Percentiles rank a stretch among this genome's conserved stretches.
phyloP scores from a whole-genome alignment of 2,329 filamentous ascomycete species.

The Rhinocladiella similis region DNA sequence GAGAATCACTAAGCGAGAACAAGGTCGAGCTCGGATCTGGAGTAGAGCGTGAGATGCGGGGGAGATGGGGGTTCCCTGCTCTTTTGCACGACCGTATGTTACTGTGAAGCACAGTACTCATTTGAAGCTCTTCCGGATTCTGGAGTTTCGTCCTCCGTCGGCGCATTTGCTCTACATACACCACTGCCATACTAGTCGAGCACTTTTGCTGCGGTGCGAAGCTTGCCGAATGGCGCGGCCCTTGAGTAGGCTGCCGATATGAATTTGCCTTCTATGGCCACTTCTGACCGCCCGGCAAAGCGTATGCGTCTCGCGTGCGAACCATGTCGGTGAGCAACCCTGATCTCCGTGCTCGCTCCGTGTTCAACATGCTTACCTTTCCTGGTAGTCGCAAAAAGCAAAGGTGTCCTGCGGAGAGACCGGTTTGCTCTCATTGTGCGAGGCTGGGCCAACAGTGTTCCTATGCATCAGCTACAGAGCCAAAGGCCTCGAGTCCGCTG shows the following conservation, averaged over 20 bases:
- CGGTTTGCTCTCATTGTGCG: constrained; percentile 35
- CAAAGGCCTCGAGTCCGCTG: neutral
- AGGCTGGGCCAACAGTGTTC: constrained; percentile 35
- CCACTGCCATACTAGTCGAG: too few species aligned
- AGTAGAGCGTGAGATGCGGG: neutral
- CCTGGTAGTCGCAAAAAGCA: constrained; percentile 35
- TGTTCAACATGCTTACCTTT: neutral
- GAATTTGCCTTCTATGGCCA: neutral
- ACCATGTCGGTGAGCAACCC: constrained; percentile 33
- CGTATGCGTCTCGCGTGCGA: constrained; percentile 33
- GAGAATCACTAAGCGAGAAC: constrained; percentile 16
- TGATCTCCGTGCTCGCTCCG: neutral
- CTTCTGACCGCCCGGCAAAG: constrained; percentile 2
- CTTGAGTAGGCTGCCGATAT: too few species aligned
- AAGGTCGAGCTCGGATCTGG: neutral
- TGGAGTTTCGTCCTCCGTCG: neutral
- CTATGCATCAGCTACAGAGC: constrained; percentile 25
- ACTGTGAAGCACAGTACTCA: too few species aligned
- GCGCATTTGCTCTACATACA: too few species aligned
- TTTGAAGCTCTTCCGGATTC: neutral
- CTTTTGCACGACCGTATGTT: too few species aligned
- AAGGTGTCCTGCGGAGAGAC: constrained; percentile 36
- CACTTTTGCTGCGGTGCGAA: neutral
- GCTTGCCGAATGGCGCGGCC: neutral
- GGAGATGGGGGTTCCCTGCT: neutral